Conservation (phyloP, 345 rosid species). For the Rhodomyrtus tomentosa region DNA sequence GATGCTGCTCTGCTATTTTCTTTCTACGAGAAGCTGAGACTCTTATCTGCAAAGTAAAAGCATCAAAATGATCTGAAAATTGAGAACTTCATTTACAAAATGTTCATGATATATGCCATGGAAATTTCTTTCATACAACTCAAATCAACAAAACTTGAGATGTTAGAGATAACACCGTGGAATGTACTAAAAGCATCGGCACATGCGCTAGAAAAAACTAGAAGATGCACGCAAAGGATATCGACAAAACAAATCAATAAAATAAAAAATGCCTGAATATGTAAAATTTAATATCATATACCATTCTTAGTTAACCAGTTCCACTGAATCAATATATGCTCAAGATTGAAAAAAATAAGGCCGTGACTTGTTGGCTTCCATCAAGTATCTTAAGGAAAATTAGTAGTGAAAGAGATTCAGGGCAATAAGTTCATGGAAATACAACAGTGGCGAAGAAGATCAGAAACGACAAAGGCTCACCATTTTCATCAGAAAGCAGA, state of each 20-base stretch:
- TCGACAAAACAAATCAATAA: not conserved
- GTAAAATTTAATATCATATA: not conserved
- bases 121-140: not conserved
- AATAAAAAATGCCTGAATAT: not conserved
- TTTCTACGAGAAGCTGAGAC: no score
- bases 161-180: no score
- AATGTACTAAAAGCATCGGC: not conserved
- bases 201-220: not conserved
- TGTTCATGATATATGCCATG: not conserved
- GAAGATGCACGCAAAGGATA: not conserved
- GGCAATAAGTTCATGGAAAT: not conserved
- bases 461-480: slow-evolving; percentile 13
- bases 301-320: not conserved
- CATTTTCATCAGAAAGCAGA: slow-evolving; percentile 70
- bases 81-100: no score
- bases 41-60: no score
- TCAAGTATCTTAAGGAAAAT: not conserved
- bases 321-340: not conserved
- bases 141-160: not conserved
- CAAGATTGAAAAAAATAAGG: not conserved
- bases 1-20: no score
- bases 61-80: no score
- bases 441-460: not conserved
- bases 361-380: not conserved
- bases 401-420: not conserved